Base-by-base conservation (phyloP, 768 basidiomycete genomes). In the Boletus bicolor region DNA sequence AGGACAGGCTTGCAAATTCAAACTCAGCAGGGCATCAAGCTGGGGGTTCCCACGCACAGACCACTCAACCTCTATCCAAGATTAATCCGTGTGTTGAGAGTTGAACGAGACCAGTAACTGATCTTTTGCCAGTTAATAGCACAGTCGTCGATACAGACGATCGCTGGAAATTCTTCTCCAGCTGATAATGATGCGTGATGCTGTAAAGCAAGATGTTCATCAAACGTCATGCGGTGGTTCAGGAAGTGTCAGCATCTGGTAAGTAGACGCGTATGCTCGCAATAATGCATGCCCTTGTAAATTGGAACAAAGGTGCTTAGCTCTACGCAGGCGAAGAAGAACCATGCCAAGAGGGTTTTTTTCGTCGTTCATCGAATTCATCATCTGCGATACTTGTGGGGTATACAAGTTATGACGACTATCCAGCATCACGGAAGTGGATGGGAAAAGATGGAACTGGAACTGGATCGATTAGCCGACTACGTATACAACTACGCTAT, bases 21-120 rank as follows among this genome's bases (percentile, higher is more conserved):
- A 74, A 75, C 77, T 76, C 78, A 72, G 78, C 73, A 60, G 14
- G 28, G 47, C 49, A 59, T 68, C 51, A 51, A 37, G 0, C 3
- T 52, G 36, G 7, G 21, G 46, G 9, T 72, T 79, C 79, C 70
- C 78, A 79, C 78, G 78, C 79, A 79, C 76, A 58, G 77, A 72
- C 77, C 78, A 68, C 28, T 30, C 28, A 7, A 28, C 28, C 28
- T 7, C 28, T 30, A 30, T 30, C 7, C 28, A 30, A 30, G 28
- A 5, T 30, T 30, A 30, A 30, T 30, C 28, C 43, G 8, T 7
- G 19, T 5, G 5, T 42, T 12, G 9, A 32, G 32, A 32, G 9
- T 32, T 32, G 32, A 10, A 9, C 11, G 26, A 28, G 24, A 34
- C 17, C n/a, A 26, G 2, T 24, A 24, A 24, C 24, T n/a, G 36